Conservation (phyloP, 768 basidiomycete genomes). For the Phlebiopsis gigantea region DNA sequence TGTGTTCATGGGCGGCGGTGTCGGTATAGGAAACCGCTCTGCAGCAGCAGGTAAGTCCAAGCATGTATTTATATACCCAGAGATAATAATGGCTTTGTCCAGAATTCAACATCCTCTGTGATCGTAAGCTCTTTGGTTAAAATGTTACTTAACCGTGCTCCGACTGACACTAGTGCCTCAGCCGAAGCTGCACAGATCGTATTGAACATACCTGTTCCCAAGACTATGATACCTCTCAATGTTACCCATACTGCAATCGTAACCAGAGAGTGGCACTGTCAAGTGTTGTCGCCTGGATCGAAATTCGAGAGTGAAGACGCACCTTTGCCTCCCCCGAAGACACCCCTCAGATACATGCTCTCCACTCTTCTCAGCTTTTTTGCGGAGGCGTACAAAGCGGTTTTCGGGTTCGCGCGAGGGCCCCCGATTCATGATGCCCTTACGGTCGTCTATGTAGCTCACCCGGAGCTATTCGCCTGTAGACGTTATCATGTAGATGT, state of each 20-base stretch:
- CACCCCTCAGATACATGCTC: conserved; percentile 62
- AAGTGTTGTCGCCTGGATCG: conserved; percentile 37
- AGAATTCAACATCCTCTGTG: conserved; percentile 82
- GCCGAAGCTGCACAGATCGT: conserved; percentile 85
- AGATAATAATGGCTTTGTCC: not conserved
- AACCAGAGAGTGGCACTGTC: conserved; percentile 44
- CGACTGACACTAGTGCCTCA: conserved; percentile 19
- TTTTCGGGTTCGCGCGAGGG: conserved; percentile 79
- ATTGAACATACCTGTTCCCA: conserved; percentile 62
- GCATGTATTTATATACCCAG: not conserved
- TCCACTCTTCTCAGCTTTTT: conserved; percentile 76
- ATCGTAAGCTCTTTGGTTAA: conserved; percentile 48
- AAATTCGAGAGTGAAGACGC: not conserved
- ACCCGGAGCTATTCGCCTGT: conserved; percentile 58
- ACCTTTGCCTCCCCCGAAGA: conserved; percentile 23
- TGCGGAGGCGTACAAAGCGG: conserved; percentile 61
- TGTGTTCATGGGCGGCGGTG: conserved; percentile 90
- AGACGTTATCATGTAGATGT: conserved; percentile 76
- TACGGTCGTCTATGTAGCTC: conserved; percentile 69
- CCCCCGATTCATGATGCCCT: conserved; percentile 87
- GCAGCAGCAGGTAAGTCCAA: conserved; percentile 55
- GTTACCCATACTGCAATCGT: conserved; percentile 85
- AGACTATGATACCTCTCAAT: conserved; percentile 79
- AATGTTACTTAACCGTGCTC: not conserved
- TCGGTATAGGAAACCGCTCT: conserved; percentile 78